Conservation (phyloP, 768 basidiomycete genomes). For the Leccinum subtestaceum region DNA sequence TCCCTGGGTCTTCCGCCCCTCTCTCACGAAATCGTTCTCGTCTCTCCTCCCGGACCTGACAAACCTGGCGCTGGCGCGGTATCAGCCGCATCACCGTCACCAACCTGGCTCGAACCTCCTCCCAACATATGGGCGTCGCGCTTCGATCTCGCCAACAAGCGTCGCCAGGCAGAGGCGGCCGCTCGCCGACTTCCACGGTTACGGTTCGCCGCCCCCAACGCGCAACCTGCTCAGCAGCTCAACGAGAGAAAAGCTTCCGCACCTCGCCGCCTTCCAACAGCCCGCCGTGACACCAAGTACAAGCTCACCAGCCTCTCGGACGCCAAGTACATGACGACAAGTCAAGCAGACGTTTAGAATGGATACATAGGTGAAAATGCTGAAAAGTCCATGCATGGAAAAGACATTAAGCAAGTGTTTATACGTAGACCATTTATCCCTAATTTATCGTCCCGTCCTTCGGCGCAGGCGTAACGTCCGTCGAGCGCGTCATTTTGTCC, state of each 20-base stretch:
- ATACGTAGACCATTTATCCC: slow-evolving; percentile 10
- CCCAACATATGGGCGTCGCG: slow-evolving; percentile 16
- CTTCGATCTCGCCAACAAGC: slow-evolving; percentile 24
- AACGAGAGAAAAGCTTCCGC: slow-evolving; percentile 6
- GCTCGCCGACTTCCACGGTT: slow-evolving; percentile 16
- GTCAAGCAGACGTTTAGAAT: background rate
- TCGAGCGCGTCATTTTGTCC: slow-evolving; percentile 13
- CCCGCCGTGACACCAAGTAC: background rate
- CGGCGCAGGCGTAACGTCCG: background rate
- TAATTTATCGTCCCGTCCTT: slow-evolving; percentile 9
- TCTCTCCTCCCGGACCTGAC: background rate
- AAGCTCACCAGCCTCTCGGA: background rate
- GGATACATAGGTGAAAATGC: slow-evolving; percentile 10
- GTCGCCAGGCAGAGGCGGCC: slow-evolving; percentile 2
- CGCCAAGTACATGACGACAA: background rate
- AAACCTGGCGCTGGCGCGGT: background rate
- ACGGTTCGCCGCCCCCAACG: slow-evolving; percentile 22
- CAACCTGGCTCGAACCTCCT: background rate
- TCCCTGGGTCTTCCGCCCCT: slow-evolving; percentile 31
- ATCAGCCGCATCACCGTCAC: background rate
- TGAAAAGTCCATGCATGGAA: background rate
- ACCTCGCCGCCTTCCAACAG: background rate
- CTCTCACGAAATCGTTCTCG: slow-evolving; percentile 9
- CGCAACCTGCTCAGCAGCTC: background rate
- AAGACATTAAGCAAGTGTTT: slow-evolving; percentile 15